A percentile compares a stretch with the other conserved stretches of the same genome.
Evolutionary conservation across 495 filamentous ascomycete genomes (phyloP).

Genomic region (Daldinia childiae): DNA sequence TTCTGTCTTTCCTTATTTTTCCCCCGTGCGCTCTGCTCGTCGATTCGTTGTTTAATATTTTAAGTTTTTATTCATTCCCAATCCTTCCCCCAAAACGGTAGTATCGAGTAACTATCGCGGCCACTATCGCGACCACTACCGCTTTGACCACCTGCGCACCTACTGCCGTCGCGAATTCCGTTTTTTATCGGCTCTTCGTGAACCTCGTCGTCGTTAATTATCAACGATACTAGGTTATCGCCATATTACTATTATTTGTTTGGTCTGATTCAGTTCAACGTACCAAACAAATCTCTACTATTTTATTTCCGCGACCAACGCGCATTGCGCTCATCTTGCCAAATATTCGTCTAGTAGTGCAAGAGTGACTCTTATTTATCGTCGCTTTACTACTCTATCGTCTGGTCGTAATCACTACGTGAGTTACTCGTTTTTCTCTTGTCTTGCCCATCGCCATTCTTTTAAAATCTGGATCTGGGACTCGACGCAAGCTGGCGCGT

Average conservation of each 20-base stretch:
- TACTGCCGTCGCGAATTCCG: not conserved
- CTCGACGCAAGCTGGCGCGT: conserved; percentile 18
- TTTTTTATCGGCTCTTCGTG: conserved; percentile 11
- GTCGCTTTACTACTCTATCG: conserved; percentile 2
- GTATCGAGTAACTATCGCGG: conserved; percentile 34
- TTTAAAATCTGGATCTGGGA: not conserved
- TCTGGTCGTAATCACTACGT: not conserved
- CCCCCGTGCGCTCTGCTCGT: conserved; percentile 30
- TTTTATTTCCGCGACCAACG: not conserved
- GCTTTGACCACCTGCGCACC: conserved; percentile 31
- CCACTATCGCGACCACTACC: conserved; percentile 23
- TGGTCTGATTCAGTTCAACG: conserved; percentile 47
- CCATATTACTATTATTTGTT: conserved; percentile 17
- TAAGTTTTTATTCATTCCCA: conserved; percentile 34
- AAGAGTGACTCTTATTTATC: conserved; percentile 1
- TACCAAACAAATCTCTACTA: conserved; percentile 29
- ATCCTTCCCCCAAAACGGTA: conserved; percentile 39
- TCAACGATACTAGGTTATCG: conserved; percentile 5
- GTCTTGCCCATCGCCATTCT: not conserved
- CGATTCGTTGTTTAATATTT: conserved; percentile 39
- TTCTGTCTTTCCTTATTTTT: conserved; percentile 28
- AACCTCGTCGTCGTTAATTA: conserved; percentile 27
- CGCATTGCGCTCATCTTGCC: conserved; percentile 6
- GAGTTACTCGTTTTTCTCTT: not conserved
- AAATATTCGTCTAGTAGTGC: not conserved